Percentiles rank a stretch among this genome's conserved stretches.
phyloP scores from a whole-genome alignment of 805 yeast genomes.

The Lachancea mirantina region DNA sequence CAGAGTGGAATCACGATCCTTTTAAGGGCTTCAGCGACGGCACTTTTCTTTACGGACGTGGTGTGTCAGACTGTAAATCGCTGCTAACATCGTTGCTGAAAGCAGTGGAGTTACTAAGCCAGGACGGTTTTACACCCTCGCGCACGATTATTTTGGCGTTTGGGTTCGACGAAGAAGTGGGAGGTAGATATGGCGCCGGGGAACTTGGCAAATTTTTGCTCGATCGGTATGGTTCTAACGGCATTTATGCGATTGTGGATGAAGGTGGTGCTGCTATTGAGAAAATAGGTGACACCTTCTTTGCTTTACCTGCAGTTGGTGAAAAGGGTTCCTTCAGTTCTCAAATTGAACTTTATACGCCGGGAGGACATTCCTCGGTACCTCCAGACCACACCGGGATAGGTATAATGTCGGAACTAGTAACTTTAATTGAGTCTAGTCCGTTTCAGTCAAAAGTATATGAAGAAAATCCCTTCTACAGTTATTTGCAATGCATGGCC shows the following conservation, averaged over 20 bases:
- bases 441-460: slow-evolving; percentile 37
- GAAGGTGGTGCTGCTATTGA: slow-evolving; percentile 46
- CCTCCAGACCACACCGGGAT: slow-evolving; percentile 80
- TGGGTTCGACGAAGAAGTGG: slow-evolving; percentile 77
- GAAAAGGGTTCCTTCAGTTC: slow-evolving; percentile 58
- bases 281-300: slow-evolving; percentile 40
- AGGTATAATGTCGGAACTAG: slow-evolving; percentile 60
- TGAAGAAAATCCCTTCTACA: slow-evolving; percentile 52
- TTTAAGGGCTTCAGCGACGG: slow-evolving; percentile 67
- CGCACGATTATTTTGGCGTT: slow-evolving; percentile 59
- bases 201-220: slow-evolving; percentile 39
- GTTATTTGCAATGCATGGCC: slow-evolving; percentile 55
- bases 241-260: slow-evolving; percentile 58
- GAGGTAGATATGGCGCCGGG: slow-evolving; percentile 57
- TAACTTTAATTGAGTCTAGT: slow-evolving; percentile 47
- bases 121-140: slow-evolving; percentile 44
- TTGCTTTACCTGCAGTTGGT: slow-evolving; percentile 50
- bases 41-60: slow-evolving; percentile 62
- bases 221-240: slow-evolving; percentile 52
- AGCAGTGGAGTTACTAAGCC: slow-evolving; percentile 49
- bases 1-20: slow-evolving; percentile 63
- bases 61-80: slow-evolving; percentile 70
- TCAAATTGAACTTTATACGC: slow-evolving; percentile 44
- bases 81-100: slow-evolving; percentile 60
- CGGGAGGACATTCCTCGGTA: slow-evolving; percentile 73